These are phyloP conservation scores for Cryomyces minteri DNA, from an alignment of 495 filamentous ascomycete species.

Conservation along the genomic window DNA sequence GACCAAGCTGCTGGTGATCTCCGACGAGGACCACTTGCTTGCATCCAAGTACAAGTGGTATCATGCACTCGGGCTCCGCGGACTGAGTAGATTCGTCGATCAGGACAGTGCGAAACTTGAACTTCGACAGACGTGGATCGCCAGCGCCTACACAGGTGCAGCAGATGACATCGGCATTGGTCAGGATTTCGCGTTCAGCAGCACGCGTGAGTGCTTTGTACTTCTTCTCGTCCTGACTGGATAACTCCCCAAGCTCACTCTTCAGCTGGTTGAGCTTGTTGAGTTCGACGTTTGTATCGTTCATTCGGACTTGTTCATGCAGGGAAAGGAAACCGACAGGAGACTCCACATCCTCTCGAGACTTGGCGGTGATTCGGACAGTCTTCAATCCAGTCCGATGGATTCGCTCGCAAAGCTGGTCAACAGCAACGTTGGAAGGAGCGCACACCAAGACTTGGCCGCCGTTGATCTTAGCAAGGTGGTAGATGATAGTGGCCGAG, in stretches of 20 bases:
- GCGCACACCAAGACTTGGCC: slow-evolving; percentile 94
- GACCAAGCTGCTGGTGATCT: slow-evolving; percentile 95
- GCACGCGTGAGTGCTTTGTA: slow-evolving; percentile 85
- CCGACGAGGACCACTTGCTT: slow-evolving; percentile 97
- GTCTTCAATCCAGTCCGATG: slow-evolving; percentile 89
- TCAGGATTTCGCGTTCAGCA: slow-evolving; percentile 90
- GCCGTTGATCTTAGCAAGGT: slow-evolving; percentile 85
- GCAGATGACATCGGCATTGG: slow-evolving; percentile 94
- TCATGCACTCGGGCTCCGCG: slow-evolving; percentile 99
- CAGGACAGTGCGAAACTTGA: slow-evolving; percentile 94
- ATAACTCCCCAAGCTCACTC: slow-evolving; percentile 75
- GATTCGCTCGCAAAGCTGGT: slow-evolving; percentile 95
- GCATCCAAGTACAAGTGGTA: slow-evolving; percentile 89
- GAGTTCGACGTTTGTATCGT: slow-evolving; percentile 87
- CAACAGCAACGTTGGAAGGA: slow-evolving; percentile 95
- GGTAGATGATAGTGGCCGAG: slow-evolving; percentile 97
- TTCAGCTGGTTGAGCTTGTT: slow-evolving; percentile 85
- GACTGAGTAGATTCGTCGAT: slow-evolving; percentile 98
- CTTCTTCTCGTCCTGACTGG: slow-evolving; percentile 95
- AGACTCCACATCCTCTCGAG: slow-evolving; percentile 94
- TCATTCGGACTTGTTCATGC: slow-evolving; percentile 93
- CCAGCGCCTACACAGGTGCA: slow-evolving; percentile 98
- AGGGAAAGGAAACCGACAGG: slow-evolving; percentile 87
- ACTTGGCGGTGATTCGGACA: slow-evolving; percentile 96
- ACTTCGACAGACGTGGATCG: slow-evolving; percentile 83